Conservation (phyloP, 208 protist species). For the Strigomonas galati region DNA sequence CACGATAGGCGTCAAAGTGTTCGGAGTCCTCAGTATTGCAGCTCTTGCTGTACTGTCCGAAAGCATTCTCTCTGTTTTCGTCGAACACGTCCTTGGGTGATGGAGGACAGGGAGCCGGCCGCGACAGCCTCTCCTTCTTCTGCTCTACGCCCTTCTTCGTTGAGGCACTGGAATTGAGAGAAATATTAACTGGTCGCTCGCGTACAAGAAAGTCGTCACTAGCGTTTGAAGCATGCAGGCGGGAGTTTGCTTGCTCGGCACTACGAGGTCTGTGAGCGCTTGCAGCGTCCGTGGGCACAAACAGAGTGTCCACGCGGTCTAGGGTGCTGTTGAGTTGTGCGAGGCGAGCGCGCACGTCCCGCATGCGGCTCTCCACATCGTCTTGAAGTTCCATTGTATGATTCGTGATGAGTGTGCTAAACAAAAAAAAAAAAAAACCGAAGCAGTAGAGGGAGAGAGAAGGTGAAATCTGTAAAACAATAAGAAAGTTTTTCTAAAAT, state of each 20-base stretch:
- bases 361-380: slow-evolving; percentile 18
- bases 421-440: slow-evolving; percentile 12
- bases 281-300: not conserved
- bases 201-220: not conserved
- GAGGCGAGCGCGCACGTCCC: slow-evolving; percentile 20
- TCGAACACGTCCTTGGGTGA: not conserved
- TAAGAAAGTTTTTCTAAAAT: not conserved
- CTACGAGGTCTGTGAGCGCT: not conserved
- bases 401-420: slow-evolving; percentile 1
- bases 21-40: too few relatives aligned
- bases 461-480: too few relatives aligned
- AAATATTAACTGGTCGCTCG: not conserved
- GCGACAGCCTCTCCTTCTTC: not conserved
- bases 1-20: slow-evolving; percentile 52
- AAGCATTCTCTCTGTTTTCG: not conserved
- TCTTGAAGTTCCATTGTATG: slow-evolving; percentile 9
- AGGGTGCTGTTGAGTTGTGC: slow-evolving; percentile 13
- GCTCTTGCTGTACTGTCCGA: too few relatives aligned
- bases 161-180: not conserved
- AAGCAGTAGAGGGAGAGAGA: not conserved
- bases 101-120: not conserved
- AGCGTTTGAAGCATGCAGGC: not conserved
- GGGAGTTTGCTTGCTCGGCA: not conserved
- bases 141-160: not conserved
- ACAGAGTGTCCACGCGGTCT: slow-evolving; percentile 9